phyloP scores from a whole-genome alignment of 352 stramenopile genomes.

The Globisporangium cystogenes region DNA sequence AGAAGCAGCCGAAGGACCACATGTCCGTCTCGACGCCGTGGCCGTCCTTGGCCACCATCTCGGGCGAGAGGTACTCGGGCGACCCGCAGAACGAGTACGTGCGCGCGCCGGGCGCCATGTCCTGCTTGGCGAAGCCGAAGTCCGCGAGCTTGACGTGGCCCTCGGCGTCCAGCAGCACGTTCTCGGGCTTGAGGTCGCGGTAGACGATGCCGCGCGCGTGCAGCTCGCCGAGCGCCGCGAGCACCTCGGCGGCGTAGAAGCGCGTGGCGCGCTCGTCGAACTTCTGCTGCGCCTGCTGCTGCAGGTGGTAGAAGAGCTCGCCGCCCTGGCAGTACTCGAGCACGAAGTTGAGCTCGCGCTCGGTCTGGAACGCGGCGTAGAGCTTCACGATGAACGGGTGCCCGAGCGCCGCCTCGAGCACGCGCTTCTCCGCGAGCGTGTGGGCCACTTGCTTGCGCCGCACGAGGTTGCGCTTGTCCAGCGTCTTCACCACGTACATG shows the following conservation, averaged over 20 bases:
- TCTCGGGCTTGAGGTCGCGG: slow-evolving; percentile 73
- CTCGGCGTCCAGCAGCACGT: slow-evolving; percentile 67
- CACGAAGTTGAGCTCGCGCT: slow-evolving; percentile 76
- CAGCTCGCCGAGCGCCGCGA: slow-evolving; percentile 44
- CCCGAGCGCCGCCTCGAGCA: slow-evolving; percentile 46
- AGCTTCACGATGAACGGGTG: slow-evolving; percentile 81
- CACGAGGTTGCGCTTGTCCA: slow-evolving; percentile 71
- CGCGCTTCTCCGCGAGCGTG: slow-evolving; percentile 76
- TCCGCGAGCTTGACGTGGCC: slow-evolving; percentile 80
- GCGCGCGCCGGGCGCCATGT: slow-evolving; percentile 43
- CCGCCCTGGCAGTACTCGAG: slow-evolving; percentile 82
- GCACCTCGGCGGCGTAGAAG: slow-evolving; percentile 81
- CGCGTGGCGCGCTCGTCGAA: slow-evolving; percentile 54
- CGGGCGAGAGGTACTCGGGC: slow-evolving; percentile 80
- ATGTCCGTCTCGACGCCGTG: slow-evolving; percentile 80
- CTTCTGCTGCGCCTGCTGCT: slow-evolving; percentile 65
- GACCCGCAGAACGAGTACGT: slow-evolving; percentile 84
- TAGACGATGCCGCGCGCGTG: slow-evolving; percentile 65
- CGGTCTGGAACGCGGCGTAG: slow-evolving; percentile 68
- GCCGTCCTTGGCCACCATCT: slow-evolving; percentile 73
- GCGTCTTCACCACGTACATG: slow-evolving; percentile 78
- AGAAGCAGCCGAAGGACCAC: slow-evolving; percentile 86
- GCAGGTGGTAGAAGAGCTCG: slow-evolving; percentile 84
- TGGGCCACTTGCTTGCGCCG: slow-evolving; percentile 74
- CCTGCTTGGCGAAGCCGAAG: slow-evolving; percentile 80